phyloP scores from a whole-genome alignment of 805 yeast genomes.

The Starmerella sirachaensis region DNA sequence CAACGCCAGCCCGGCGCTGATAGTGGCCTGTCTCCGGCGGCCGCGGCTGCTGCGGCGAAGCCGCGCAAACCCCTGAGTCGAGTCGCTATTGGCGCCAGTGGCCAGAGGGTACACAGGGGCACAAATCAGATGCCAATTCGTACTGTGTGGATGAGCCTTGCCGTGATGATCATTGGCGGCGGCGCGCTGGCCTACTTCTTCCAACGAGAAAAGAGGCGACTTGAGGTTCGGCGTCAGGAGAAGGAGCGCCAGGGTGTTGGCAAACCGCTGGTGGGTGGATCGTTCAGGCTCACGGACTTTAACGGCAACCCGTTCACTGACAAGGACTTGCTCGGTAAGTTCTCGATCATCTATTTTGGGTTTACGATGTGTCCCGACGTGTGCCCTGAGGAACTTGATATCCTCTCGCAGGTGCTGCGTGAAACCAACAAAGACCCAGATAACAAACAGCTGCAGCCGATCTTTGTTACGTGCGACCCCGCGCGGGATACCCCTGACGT shows the following conservation, averaged over 20 bases:
- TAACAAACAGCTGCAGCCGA: constrained; percentile 47
- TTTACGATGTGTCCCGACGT: constrained; percentile 97
- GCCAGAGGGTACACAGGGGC: constrained; percentile 32
- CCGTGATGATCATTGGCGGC: constrained; percentile 56
- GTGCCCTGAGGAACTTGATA: constrained; percentile 95
- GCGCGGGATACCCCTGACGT: constrained; percentile 86
- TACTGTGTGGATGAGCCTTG: constrained; percentile 59
- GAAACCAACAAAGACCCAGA: constrained; percentile 37
- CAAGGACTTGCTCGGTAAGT: constrained; percentile 61
- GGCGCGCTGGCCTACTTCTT: constrained; percentile 62
- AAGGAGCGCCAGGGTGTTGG: constrained; percentile 83
- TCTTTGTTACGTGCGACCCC: constrained; percentile 95
- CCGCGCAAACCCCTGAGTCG: constrained; percentile 60
- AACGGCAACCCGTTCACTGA: constrained; percentile 67
- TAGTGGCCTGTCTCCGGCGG: neutral
- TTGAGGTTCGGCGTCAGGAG: constrained; percentile 64
- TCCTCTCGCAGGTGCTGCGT: constrained; percentile 62
- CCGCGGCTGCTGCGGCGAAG: constrained; percentile 13
- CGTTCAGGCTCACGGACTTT: constrained; percentile 60
- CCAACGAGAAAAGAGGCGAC: constrained; percentile 59
- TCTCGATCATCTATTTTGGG: constrained; percentile 84
- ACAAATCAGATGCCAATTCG: constrained; percentile 35
- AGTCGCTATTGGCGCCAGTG: constrained; percentile 58
- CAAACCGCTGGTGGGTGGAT: constrained; percentile 86
- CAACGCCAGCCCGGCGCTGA: no score